These are phyloP conservation scores for Mycena sanguinolenta DNA, from an alignment of 768 basidiomycete genomes.

Conservation along the genomic window DNA sequence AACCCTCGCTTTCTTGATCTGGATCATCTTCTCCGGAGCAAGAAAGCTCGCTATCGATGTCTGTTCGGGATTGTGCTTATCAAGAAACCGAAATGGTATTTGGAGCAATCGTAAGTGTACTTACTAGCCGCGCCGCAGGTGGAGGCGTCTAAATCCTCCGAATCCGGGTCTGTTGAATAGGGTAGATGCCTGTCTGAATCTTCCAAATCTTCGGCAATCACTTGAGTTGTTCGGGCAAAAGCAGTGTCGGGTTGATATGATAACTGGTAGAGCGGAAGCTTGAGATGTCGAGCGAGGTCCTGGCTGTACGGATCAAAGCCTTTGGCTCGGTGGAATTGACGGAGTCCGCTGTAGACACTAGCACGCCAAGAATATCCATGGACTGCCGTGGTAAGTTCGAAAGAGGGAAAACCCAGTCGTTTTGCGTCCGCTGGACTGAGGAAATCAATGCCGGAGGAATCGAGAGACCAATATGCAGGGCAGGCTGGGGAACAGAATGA, in stretches of 20 bases:
- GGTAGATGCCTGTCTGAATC: too few relatives aligned
- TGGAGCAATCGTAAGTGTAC: too few relatives aligned
- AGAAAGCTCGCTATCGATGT: too few relatives aligned
- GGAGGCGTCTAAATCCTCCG: too few relatives aligned
- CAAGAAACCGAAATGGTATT: too few relatives aligned
- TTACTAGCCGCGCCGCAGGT: too few relatives aligned
- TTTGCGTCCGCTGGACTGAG: background rate
- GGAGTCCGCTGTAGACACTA: background rate
- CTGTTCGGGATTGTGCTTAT: too few relatives aligned
- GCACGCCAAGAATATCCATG: background rate
- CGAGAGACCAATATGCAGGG: background rate
- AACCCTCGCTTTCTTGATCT: too few relatives aligned
- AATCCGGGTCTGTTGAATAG: too few relatives aligned
- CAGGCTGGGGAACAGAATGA: background rate
- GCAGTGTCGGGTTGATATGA: background rate
- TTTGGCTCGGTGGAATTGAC: background rate
- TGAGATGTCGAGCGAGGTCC: background rate
- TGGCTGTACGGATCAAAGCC: background rate
- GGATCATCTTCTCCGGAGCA: too few relatives aligned
- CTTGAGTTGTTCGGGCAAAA: too few relatives aligned
- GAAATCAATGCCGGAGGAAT: background rate
- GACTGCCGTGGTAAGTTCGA: background rate
- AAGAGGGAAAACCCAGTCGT: background rate
- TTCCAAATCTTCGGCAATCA: too few relatives aligned
- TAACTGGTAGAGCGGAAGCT: background rate